Percentiles rank a stretch among this genome's conserved stretches.
These are phyloP conservation scores for Paecilomyces niveus DNA, from an alignment of 2,329 filamentous ascomycete species.

Conservation along the genomic window DNA sequence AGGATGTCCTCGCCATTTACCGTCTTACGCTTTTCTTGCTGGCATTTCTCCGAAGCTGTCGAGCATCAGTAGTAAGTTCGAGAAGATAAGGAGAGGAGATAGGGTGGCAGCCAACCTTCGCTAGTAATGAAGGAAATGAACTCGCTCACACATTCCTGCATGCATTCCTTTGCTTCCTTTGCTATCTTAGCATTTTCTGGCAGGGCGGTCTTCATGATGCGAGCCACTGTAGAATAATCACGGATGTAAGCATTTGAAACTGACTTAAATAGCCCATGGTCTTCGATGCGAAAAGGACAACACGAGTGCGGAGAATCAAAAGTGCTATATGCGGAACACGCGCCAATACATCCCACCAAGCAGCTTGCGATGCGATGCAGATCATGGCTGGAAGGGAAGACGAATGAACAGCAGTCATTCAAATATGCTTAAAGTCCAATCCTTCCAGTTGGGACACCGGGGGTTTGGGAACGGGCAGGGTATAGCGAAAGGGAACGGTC, in stretches of 20 bases:
- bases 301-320: slow-evolving; percentile 29
- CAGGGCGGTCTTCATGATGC: slow-evolving; percentile 97
- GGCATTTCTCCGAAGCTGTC: slow-evolving; percentile 93
- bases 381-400: slow-evolving; percentile 42
- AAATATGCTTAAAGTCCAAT: slow-evolving; percentile 4
- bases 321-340: slow-evolving; percentile 23
- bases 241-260: slow-evolving; percentile 84
- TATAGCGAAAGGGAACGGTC: slow-evolving; percentile 22
- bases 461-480: slow-evolving; percentile 8
- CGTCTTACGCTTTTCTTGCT: slow-evolving; percentile 98
- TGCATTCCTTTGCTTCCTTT: slow-evolving; percentile 98
- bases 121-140: slow-evolving; percentile 99
- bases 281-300: slow-evolving; percentile 9
- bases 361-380: slow-evolving; percentile 22
- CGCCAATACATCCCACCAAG: slow-evolving; percentile 2
- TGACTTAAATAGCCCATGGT: slow-evolving; percentile 16
- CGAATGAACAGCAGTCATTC: slow-evolving; percentile 24
- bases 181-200: slow-evolving; percentile 98
- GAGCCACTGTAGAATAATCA: slow-evolving; percentile 91
- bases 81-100: not conserved
- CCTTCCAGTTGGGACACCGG: slow-evolving; percentile 1
- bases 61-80: not conserved
- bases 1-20: slow-evolving; percentile 98
- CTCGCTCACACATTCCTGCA: slow-evolving; percentile 99
- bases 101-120: slow-evolving; percentile 58